Evolutionary conservation across 1,284 basidiomycete genomes (phyloP), one percentile per base, ranked within the genome.

Genomic region (Retiboletus flavoniger): DNA sequence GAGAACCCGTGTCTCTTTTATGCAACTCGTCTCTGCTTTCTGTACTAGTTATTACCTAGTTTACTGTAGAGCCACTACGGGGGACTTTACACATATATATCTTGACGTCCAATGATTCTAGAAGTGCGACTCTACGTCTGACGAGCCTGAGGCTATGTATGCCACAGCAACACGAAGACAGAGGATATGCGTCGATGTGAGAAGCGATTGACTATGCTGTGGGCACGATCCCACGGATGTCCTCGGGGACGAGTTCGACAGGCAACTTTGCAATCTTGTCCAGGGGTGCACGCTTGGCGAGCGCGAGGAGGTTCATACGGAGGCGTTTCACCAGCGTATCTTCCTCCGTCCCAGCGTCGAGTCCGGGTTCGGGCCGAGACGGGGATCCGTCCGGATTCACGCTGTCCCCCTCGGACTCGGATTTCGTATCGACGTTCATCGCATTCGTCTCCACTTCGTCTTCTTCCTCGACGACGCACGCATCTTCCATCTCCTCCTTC

Each of bases 221-320:
- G 14, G 85, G 85, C 11, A 88, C 82, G 56, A 82, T 80, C 58
- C 77, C 75, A 46, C 85, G 76, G 56, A 89, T 80, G 60, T 82
- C 77, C 57, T 82, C 80, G 7, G 85, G 86, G 2, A 89, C 83
- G 38, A 89, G 70, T 47, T 86, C 83, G 21, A 78, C 71, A 4
- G 86, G 86, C 39, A 89, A 67, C 38, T 75, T 75, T 17, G 84
- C 84, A 53, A 90, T 85, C 56, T 78, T 82, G 62, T 88, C 84
- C 55, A 89, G 67, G 4, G 88, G 88, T 10, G 86, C 86, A 7
- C 87, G 78, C 66, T 89, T 89, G 50, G 85, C 84, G 26, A 90
- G 74, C 3, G 87, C 86, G 28, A 90, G 75, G 32, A 89, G 71
- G 64, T 87, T 89, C 60, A 89, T 72, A 32, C 87, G 77, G 38